These are phyloP conservation scores for Eragrostis tef DNA, from an alignment of 202 grass and related monocot genomes.

Conservation along the genomic window DNA sequence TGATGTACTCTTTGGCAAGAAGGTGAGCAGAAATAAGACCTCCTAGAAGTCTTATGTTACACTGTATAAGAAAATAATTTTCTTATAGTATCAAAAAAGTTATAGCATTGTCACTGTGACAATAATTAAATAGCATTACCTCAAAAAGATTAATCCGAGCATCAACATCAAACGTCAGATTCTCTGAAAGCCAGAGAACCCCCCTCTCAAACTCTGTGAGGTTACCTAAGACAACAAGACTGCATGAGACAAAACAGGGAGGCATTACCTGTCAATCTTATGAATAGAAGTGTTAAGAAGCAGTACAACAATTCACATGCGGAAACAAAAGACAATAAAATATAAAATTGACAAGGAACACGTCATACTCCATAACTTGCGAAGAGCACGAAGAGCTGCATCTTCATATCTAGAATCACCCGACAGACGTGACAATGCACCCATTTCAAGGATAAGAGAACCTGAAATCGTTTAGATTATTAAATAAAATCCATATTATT, in stretches of 20 bases:
- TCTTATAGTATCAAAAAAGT: conserved; percentile 33
- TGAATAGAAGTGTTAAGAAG: conserved; percentile 23
- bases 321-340: neutral
- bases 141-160: conserved; percentile 93
- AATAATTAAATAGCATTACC: conserved; percentile 53
- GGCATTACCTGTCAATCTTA: conserved; percentile 66
- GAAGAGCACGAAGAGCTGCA: conserved; percentile 86
- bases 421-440: conserved; percentile 79
- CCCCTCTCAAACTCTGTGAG: conserved; percentile 88
- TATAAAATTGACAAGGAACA: conserved; percentile 23
- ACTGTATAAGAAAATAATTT: conserved; percentile 59
- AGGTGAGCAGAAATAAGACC: conserved; percentile 98
- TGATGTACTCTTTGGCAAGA: conserved; percentile 82
- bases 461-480: conserved; percentile 49
- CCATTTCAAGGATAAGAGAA: conserved; percentile 99
- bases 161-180: conserved; percentile 90
- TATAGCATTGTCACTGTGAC: neutral
- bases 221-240: conserved; percentile 99
- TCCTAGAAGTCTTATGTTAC: conserved; percentile 97
- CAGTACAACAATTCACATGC: conserved; percentile 5
- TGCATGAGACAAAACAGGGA: conserved; percentile 92
- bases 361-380: conserved; percentile 98
- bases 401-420: conserved; percentile 90
- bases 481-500: conserved; percentile 44
- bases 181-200: conserved; percentile 85